Evolutionary conservation across 2,329 filamentous ascomycete species (phyloP).

Genomic region (Microsporum audouinii): DNA sequence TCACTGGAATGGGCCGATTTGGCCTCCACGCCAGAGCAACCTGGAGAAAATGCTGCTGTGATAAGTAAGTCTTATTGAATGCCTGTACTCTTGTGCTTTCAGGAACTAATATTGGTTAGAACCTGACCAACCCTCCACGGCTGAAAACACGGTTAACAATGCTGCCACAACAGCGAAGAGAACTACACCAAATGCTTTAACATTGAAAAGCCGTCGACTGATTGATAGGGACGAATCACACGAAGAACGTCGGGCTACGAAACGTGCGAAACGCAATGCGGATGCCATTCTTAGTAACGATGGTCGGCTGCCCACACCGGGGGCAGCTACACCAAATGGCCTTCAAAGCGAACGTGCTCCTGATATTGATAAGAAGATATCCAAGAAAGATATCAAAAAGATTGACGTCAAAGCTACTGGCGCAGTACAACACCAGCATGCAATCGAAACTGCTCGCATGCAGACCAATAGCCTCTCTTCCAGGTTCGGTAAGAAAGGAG

Average conservation of each 20-base stretch:
- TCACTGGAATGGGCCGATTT: conserved; percentile 65
- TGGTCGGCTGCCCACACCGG: conserved; percentile 48
- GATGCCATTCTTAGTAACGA: conserved; percentile 45
- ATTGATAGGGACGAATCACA: conserved; percentile 56
- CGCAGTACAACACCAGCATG: conserved; percentile 65
- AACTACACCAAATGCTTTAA: conserved; percentile 34
- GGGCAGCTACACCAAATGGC: conserved; percentile 38
- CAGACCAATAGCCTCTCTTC: conserved; percentile 53
- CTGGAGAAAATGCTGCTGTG: background rate
- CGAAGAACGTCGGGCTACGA: conserved; percentile 60
- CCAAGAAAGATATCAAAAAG: conserved; percentile 79
- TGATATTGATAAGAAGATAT: conserved; percentile 55
- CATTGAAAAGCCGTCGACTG: conserved; percentile 47
- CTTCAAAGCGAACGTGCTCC: conserved; percentile 40
- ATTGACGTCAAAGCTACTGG: conserved; percentile 64
- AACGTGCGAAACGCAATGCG: conserved; percentile 52
- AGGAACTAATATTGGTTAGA: background rate
- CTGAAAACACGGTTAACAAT: background rate
- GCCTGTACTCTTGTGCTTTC: background rate
- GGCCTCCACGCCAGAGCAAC: conserved; percentile 31
- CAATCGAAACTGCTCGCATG: conserved; percentile 71
- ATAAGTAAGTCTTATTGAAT: background rate
- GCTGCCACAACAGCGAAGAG: background rate
- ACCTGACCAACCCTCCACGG: conserved; percentile 19
- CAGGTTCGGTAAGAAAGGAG: conserved; percentile 37